A percentile compares a stretch with the other conserved stretches of the same genome.
Evolutionary conservation across 148 eudicot genomes (phyloP).

Genomic region (Rhododendron kiyosumense): DNA sequence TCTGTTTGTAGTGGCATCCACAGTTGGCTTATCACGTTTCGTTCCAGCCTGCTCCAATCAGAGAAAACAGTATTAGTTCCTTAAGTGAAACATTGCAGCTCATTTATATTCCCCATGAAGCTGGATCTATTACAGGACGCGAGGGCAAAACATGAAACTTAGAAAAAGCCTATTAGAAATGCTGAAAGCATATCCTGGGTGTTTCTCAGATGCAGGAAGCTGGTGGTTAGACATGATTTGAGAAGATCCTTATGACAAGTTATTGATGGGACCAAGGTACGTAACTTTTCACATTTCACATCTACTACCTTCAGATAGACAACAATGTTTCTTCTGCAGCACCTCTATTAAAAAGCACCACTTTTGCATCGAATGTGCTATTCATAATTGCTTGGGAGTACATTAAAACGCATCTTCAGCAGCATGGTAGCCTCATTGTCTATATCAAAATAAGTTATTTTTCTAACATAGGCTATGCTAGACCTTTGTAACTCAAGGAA

Average conservation of each 20-base stretch:
- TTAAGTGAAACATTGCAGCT: not conserved
- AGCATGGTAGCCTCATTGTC: not conserved
- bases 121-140: not conserved
- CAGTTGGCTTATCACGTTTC: constrained; percentile 57
- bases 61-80: constrained; percentile 6
- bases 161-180: not conserved
- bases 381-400: not conserved
- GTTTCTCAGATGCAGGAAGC: constrained; percentile 2
- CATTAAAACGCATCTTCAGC: not conserved
- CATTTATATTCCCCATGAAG: not conserved
- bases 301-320: not conserved
- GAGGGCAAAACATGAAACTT: not conserved
- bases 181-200: not conserved
- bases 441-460: not conserved
- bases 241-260: not conserved
- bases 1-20: constrained; percentile 72
- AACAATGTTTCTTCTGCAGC: not conserved
- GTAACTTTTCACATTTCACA: not conserved
- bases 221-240: not conserved
- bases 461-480: not conserved
- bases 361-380: not conserved
- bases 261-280: not conserved
- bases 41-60: constrained; percentile 60
- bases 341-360: not conserved
- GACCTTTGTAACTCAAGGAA: not conserved